Conservation (phyloP, 139 green algal species). For the Pseudopediastrum boryanum region DNA sequence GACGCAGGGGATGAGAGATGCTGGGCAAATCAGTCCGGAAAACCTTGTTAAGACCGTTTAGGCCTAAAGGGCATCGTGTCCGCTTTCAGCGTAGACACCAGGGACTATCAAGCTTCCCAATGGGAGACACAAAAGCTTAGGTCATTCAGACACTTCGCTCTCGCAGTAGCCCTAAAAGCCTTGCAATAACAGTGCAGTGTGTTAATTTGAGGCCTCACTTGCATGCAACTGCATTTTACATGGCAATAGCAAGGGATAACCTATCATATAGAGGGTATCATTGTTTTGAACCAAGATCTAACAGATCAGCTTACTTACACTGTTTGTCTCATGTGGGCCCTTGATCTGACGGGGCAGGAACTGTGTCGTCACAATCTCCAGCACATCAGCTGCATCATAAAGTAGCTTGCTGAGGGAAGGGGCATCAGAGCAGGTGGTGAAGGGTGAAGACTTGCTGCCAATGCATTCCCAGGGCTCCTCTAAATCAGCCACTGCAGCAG, state of each 20-base stretch:
- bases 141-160: too few species aligned
- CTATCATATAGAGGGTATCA: neutral
- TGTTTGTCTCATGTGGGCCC: too few species aligned
- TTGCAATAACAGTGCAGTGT: neutral
- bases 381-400: constrained; percentile 32
- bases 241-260: neutral
- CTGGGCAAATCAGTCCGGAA: too few species aligned
- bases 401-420: constrained; percentile 17
- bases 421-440: neutral
- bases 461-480: constrained; percentile 27
- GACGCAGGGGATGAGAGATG: too few species aligned
- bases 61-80: too few species aligned
- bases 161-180: too few species aligned
- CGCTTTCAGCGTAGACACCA: too few species aligned
- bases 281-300: neutral
- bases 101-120: too few species aligned
- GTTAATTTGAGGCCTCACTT: neutral
- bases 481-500: neutral
- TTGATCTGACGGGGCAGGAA: neutral
- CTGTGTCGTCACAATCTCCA: neutral
- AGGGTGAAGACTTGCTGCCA: constrained; percentile 21
- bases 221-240: neutral
- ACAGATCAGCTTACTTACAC: neutral
- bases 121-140: too few species aligned
- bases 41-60: too few species aligned